These are phyloP conservation scores for Fraxinus velutina DNA, from an alignment of 305 asterid species.

Conservation along the genomic window DNA sequence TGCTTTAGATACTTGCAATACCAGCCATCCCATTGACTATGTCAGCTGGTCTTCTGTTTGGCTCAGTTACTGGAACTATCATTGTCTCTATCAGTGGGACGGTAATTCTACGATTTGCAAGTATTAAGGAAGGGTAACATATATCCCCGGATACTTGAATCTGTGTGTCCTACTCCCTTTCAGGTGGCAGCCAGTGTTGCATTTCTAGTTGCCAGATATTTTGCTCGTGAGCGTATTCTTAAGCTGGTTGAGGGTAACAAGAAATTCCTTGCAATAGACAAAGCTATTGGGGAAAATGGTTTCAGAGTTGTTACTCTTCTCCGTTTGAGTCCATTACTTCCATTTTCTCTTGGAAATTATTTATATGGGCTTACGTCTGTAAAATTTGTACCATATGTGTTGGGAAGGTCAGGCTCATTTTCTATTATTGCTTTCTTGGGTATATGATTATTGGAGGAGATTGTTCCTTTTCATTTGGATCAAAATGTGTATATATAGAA, in stretches of 20 bases:
- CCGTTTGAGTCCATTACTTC: conserved; percentile 96
- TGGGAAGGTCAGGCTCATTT: conserved; percentile 54
- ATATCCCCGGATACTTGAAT: conserved; percentile 14
- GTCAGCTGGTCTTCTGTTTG: conserved; percentile 97
- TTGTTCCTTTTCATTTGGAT: neutral
- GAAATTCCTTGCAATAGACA: conserved; percentile 89
- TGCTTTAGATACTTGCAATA: conserved; percentile 78
- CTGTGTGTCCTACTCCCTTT: conserved; percentile 21
- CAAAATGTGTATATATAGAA: neutral
- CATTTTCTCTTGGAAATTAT: conserved; percentile 91
- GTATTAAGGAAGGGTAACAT: neutral
- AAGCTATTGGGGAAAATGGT: conserved; percentile 93
- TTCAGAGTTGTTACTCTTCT: conserved; percentile 91
- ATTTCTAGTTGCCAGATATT: conserved; percentile 90
- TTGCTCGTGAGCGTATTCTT: conserved; percentile 93
- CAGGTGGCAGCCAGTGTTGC: conserved; percentile 93
- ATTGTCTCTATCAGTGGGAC: conserved; percentile 92
- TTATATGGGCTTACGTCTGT: conserved; percentile 92
- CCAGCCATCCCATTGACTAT: conserved; percentile 95
- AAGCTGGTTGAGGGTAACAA: conserved; percentile 93
- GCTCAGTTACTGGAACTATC: conserved; percentile 77
- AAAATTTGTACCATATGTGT: conserved; percentile 73
- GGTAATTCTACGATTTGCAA: conserved; percentile 41
- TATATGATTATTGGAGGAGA: neutral
- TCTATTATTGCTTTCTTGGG: neutral